Base-by-base conservation (phyloP, 2,329 filamentous ascomycete species). In the Penicillium vulpinum region DNA sequence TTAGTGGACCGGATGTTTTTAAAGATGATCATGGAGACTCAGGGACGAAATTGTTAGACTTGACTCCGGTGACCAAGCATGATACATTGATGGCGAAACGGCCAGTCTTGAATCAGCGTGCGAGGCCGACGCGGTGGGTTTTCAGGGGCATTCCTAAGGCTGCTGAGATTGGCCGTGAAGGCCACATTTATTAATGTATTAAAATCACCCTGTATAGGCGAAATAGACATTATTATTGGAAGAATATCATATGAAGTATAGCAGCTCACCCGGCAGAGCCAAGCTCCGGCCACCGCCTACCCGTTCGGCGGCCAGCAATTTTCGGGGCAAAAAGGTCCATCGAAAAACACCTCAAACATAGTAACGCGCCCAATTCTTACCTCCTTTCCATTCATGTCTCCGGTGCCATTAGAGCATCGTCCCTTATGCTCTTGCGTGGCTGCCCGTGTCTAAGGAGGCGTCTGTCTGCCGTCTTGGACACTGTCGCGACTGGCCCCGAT, bases 1-100 rank as follows among this genome's bases (percentile, higher is more conserved):
- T 96, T 48, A 87, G 87, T 56, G 87, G 83, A 58, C 78, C 96
- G 7, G 91, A 95, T 49, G 95, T 92, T 70, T 96, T 93, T 88
- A 92, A 89, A 69, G 90, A 96, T 69, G 75, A 80, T 51, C 76
- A 80, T 40, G 76, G 64, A 11, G 48, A 51, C 13, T 62, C 66
- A 22, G 54, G 50, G 18, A 49, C 62, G 35, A 61, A 59, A 18
- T 62, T 72, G 58, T 49, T 71, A 40, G 65, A 71, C 56, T 57
- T 74, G 52, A 73, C 70, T 4, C 67, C 69, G 7, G 54, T 55
- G 2, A 58, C 63, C 15, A 63, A 63, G 53, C 67, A 58, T 33
- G 62, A 69, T 36, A 63, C 62, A 35, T 43, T 71, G 7, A 40
- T 71, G 36, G 62, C 65, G 6, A 65, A 59, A 48, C 61, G 66